Evolutionary conservation across 176 grass and related monocot species (phyloP).

Genomic region (Saccharum officinarum): DNA sequence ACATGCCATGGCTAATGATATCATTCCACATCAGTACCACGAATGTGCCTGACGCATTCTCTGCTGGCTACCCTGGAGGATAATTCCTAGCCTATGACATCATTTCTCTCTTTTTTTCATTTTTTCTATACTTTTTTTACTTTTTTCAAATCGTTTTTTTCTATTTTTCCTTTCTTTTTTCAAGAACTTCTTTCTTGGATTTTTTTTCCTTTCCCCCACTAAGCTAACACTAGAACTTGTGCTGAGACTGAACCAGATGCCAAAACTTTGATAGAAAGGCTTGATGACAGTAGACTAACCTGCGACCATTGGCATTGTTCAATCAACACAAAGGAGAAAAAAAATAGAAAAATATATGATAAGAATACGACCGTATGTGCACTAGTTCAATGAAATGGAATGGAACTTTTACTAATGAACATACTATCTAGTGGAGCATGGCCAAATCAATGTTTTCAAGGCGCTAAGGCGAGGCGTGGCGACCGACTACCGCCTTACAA

Average conservation of each 20-base stretch:
- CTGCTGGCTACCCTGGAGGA: slow-evolving; percentile 27
- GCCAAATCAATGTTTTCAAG: too few species aligned
- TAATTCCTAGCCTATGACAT: slow-evolving; percentile 31
- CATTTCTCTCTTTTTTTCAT: neutral
- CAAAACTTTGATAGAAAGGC: slow-evolving; percentile 62
- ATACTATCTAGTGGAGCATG: neutral
- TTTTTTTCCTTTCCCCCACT: slow-evolving; percentile 17
- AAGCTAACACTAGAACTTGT: slow-evolving; percentile 53
- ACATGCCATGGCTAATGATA: slow-evolving; percentile 51
- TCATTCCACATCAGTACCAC: slow-evolving; percentile 39
- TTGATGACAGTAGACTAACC: slow-evolving; percentile 63
- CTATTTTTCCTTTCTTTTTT: slow-evolving; percentile 16
- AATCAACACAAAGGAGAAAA: slow-evolving; percentile 47
- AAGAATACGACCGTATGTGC: neutral
- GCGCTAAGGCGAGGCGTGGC: too few species aligned
- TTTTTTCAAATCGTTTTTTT: slow-evolving; percentile 22
- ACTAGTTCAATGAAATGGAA: neutral
- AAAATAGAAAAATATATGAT: neutral
- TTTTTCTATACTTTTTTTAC: slow-evolving; percentile 25
- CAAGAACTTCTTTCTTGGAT: neutral
- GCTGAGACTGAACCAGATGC: slow-evolving; percentile 34
- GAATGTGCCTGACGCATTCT: slow-evolving; percentile 38
- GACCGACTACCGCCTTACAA: too few species aligned
- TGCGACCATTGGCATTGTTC: slow-evolving; percentile 58
- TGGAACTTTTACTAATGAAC: neutral